These are phyloP conservation scores for Acanthamoeba castellanii DNA, from an alignment of 208 protist genomes.

Conservation along the genomic window DNA sequence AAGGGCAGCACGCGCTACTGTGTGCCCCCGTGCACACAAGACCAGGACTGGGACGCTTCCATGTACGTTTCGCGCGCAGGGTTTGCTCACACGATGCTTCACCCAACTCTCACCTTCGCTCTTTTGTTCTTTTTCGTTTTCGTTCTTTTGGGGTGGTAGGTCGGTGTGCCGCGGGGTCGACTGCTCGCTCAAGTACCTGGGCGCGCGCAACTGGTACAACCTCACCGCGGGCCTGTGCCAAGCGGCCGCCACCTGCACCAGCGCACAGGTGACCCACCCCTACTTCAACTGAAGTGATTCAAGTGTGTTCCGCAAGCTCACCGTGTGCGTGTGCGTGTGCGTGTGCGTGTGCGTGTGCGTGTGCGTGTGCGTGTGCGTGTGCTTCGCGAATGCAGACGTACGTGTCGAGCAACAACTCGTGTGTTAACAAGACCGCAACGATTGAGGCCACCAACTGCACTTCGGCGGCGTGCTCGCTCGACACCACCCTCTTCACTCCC, in stretches of 20 bases:
- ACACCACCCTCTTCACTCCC: not conserved
- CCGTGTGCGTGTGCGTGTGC: not conserved
- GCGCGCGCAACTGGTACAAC: conserved; percentile 71
- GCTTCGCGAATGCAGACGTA: not conserved
- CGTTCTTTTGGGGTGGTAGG: too few relatives aligned
- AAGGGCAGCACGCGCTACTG: conserved; percentile 1
- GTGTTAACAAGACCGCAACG: not conserved
- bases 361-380: not conserved
- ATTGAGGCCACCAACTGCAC: not conserved
- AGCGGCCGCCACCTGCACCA: conserved; percentile 9
- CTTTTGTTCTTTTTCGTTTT: too few relatives aligned
- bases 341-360: too few relatives aligned
- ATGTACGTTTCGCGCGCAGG: not conserved
- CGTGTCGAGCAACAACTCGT: not conserved
- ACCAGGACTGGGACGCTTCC: conserved; percentile 15
- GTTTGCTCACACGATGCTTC: not conserved
- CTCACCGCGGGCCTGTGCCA: not conserved
- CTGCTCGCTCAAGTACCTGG: conserved; percentile 60
- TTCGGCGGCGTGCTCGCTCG: not conserved
- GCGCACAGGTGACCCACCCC: not conserved
- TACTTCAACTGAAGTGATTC: not conserved
- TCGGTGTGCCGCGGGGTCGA: not conserved
- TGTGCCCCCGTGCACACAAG: conserved; percentile 40
- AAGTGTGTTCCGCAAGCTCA: not conserved
- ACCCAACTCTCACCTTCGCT: too few relatives aligned